Percentiles rank a stretch among this genome's conserved stretches.
Evolutionary conservation across 495 filamentous ascomycete species (phyloP).

Genomic region (Aspergillus egyptiacus): DNA sequence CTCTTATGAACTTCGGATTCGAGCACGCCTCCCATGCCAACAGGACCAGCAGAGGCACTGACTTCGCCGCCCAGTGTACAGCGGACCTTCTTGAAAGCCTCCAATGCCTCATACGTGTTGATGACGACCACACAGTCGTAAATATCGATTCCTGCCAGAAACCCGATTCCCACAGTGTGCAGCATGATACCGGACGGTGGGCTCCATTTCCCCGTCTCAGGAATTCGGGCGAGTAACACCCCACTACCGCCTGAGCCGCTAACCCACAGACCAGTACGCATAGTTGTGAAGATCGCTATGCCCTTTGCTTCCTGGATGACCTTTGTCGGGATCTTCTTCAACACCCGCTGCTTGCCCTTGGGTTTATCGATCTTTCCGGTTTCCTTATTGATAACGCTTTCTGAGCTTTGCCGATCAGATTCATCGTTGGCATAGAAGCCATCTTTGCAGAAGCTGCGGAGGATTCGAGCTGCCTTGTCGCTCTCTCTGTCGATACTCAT

Average conservation of each 20-base stretch:
- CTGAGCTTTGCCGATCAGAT: slow-evolving; percentile 13
- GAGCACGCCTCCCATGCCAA: slow-evolving; percentile 65
- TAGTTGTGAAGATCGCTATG: slow-evolving; percentile 84
- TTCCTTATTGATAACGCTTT: slow-evolving; percentile 20
- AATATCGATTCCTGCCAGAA: slow-evolving; percentile 83
- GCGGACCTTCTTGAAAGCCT: slow-evolving; percentile 70
- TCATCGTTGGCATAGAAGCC: slow-evolving; percentile 52
- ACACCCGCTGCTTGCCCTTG: slow-evolving; percentile 58
- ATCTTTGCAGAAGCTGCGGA: slow-evolving; percentile 74
- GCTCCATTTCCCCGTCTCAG: slow-evolving; percentile 78
- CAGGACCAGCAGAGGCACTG: slow-evolving; percentile 69
- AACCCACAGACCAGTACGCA: slow-evolving; percentile 87
- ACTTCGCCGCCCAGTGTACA: slow-evolving; percentile 76
- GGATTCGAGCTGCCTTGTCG: slow-evolving; percentile 76
- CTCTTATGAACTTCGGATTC: slow-evolving; percentile 69
- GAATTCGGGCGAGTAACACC: slow-evolving; percentile 67
- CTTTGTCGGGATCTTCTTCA: slow-evolving; percentile 77
- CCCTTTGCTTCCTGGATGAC: slow-evolving; percentile 83
- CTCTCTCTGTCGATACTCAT: slow-evolving; percentile 72
- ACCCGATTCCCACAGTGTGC: slow-evolving; percentile 81
- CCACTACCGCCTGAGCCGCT: slow-evolving; percentile 79
- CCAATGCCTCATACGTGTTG: slow-evolving; percentile 73
- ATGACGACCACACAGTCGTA: slow-evolving; percentile 92
- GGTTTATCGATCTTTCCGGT: slow-evolving; percentile 48
- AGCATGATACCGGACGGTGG: slow-evolving; percentile 82